These are phyloP conservation scores for Penicillium sp. DNA, from an alignment of 2,329 filamentous ascomycete species.

Conservation along the genomic window DNA sequence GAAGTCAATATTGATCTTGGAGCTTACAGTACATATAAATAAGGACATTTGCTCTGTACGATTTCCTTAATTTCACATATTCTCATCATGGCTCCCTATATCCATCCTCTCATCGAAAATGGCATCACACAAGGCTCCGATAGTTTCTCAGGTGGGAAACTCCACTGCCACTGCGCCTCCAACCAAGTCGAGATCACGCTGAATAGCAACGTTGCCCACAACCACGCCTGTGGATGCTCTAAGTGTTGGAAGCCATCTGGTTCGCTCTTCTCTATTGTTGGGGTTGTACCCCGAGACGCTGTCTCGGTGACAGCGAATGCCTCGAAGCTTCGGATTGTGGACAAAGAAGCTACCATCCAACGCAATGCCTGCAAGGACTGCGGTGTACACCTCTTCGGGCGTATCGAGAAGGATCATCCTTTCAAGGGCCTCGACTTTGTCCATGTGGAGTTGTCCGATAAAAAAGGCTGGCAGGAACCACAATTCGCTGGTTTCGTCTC, in stretches of 20 bases:
- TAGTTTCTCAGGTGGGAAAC: constrained; percentile 58
- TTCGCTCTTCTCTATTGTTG: constrained; percentile 64
- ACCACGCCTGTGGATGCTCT: constrained; percentile 69
- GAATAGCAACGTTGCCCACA: constrained; percentile 60
- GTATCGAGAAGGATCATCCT: constrained; percentile 62
- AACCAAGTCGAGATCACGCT: constrained; percentile 60
- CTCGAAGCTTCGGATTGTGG: constrained; percentile 58
- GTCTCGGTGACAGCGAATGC: constrained; percentile 57
- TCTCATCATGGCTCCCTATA: constrained; percentile 35
- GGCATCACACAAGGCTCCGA: constrained; percentile 57
- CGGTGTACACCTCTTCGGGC: constrained; percentile 62
- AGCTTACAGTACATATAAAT: neutral
- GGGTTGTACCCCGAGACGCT: constrained; percentile 57
- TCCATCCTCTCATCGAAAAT: constrained; percentile 64
- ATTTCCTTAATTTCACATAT: constrained; percentile 5
- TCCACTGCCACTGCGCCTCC: constrained; percentile 59
- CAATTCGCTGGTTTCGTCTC: constrained; percentile 69
- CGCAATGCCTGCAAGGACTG: constrained; percentile 62
- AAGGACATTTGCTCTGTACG: neutral
- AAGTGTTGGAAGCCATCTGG: constrained; percentile 69
- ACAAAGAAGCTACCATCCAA: constrained; percentile 57
- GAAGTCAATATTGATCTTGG: neutral
- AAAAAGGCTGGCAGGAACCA: constrained; percentile 68
- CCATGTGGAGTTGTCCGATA: constrained; percentile 59
- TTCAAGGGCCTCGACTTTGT: constrained; percentile 71